Percentiles rank a stretch among this genome's conserved stretches.
Conservation (phyloP, 441 rosid species). For the Arabidopsis lyrata region DNA sequence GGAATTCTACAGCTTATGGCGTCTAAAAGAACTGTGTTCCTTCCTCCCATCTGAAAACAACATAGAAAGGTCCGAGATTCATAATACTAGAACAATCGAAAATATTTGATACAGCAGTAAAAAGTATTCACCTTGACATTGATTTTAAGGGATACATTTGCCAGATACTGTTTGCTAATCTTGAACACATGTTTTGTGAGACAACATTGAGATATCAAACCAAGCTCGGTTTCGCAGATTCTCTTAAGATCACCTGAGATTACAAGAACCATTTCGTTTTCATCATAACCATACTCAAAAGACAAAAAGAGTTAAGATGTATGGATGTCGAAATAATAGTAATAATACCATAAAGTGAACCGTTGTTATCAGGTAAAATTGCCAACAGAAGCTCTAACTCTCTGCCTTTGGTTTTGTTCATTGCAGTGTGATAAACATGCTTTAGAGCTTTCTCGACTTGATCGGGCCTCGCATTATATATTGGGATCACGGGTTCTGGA, state of each 20-base stretch:
- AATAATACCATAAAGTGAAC: constrained; percentile 86
- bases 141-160: constrained; percentile 87
- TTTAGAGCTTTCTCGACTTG: constrained; percentile 97
- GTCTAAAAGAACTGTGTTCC: constrained; percentile 94
- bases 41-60: constrained; percentile 89
- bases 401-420: constrained; percentile 92
- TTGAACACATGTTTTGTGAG: constrained; percentile 89
- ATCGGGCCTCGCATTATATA: constrained; percentile 87
- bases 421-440: constrained; percentile 79
- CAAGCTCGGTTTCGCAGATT: constrained; percentile 93
- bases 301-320: neutral
- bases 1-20: constrained; percentile 97
- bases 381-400: constrained; percentile 90
- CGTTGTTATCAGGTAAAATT: constrained; percentile 95
- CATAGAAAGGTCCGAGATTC: neutral
- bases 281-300: neutral
- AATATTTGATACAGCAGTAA: neutral
- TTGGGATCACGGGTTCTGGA: constrained; percentile 89
- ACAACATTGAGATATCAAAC: constrained; percentile 90
- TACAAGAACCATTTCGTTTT: constrained; percentile 2
- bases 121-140: constrained; percentile 70
- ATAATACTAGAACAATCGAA: neutral
- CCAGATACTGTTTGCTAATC: constrained; percentile 90
- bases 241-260: constrained; percentile 83
- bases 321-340: constrained; percentile 6